Base-by-base conservation (phyloP, 495 filamentous ascomycete species). In the Daldinia vernicosa region DNA sequence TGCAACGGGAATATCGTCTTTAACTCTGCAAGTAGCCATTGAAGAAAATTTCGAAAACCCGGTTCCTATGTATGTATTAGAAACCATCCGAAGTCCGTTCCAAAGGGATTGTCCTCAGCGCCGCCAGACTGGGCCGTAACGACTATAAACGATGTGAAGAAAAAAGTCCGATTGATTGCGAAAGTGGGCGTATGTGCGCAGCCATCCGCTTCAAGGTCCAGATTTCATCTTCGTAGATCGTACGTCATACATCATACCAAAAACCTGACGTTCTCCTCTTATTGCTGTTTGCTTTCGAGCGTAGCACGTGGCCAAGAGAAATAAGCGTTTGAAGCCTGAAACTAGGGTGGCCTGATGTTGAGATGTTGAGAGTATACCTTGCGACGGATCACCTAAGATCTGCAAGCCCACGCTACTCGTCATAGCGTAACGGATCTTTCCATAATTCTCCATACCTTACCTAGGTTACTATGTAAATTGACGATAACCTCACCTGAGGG, bases 261-360 rank as follows among this genome's bases (percentile, higher is more conserved):
- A 61, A 65, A 53, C 62, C 19, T 50, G 17, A 43, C 11, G 12
- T 51, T 12, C 30, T 51, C n/a, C 19, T 56, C 30, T 51, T 24
- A 14, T 22, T 30, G 17, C 43, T 47, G 43, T 47, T 60, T 24
- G 39, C 28, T 67, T 17, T 45, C 32, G 45, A 58, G 37, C 19
- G 56, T 6, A 15, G 64, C 69, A 72, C 63, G 69, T 67, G 69
- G 69, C 30, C 6, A 40, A 40, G 43, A 72, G 60, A 60, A 43
- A 56, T 73, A 47, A 60, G 56, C 66, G 70, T 73, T 65, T 73
- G 66, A 69, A 66, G 70, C 51, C 57, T 73, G 70, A 73, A 73
- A 73, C 70, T 59, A 22, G 35, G 61, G 51, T 33, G 43, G 70
- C 66, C 65, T 73, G 65, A 73, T 69, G 51, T 60, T 51, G 19